Evolutionary conservation across 805 yeast genomes (phyloP), one percentile per base, ranked within the genome.

Genomic region (Myxozyma mucilagina): DNA sequence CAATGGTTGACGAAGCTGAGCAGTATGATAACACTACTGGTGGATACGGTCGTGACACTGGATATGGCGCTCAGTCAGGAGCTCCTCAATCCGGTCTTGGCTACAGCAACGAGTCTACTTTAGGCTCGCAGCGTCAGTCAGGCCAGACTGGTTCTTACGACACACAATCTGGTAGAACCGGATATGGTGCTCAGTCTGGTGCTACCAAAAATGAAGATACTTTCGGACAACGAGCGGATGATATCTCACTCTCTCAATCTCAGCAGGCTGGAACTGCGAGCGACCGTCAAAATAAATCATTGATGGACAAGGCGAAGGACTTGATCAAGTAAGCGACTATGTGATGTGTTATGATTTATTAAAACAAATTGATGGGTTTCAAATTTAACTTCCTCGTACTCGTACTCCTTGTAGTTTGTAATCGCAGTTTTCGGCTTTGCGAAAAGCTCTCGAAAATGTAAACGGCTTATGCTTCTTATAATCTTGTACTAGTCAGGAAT

Each of bases 1-100:
- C 54, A 7, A 36, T 50, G 34, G 54, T 50, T 10, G 45, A 36
- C 11, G 54, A 50, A 13, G 54, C 54, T 29, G 54, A 50, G 45
- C 32, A 29, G 20, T 39, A 11, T 8, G 31, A 44, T 1, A 45
- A 3, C 13, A 6, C 38, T 9, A 18, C 52, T 13, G 20, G 52
- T 14, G 32, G 45, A 39, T 13, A 8, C 13, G 13, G 16, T 47
- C 36, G 34, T 7, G 29, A 18, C 29, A 43, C 49, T 45, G 49
- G 49, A 45, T 4, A 32, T 11, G 35, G 35, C 9, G 49, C 31
- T 34, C 38, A 13, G 29, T 31, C 51, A 32, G 51, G 39, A 4
- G 41, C 7, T n/a, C 32, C 7, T 32, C 34, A 31, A 10, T 29
- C 31, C 16, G 42, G 11, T 3, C 13, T 5, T 5, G 35, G 16